phyloP scores from a whole-genome alignment of 1,139 yeast species.

The Saccharomyces hybrid region DNA sequence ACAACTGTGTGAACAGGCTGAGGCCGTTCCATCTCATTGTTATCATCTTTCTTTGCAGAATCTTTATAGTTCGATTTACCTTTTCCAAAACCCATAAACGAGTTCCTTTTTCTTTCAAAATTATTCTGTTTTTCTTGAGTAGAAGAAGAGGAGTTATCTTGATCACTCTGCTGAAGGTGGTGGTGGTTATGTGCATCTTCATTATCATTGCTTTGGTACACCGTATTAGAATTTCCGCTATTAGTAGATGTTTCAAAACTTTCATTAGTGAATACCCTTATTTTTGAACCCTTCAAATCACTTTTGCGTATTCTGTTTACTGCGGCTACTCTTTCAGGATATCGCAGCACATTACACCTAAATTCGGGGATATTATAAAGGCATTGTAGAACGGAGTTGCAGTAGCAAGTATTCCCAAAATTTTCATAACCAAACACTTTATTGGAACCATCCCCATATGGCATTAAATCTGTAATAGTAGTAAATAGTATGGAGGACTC shows the following conservation, averaged over 20 bases:
- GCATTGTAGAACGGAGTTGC: constrained; percentile 87
- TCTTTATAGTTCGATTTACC: constrained; percentile 10
- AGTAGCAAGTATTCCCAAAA: constrained; percentile 91
- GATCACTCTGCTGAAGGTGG: background rate
- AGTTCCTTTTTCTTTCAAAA: constrained; percentile 16
- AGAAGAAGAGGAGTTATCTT: background rate
- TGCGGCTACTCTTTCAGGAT: constrained; percentile 32
- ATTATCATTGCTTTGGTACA: background rate
- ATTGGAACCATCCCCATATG: constrained; percentile 56
- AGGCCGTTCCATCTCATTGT: background rate
- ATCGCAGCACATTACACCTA: constrained; percentile 47
- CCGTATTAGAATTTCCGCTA: background rate
- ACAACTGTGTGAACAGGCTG: constrained; percentile 17
- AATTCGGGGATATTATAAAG: constrained; percentile 67
- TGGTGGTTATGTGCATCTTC: background rate
- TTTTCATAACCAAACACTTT: constrained; percentile 92
- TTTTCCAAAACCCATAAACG: constrained; percentile 21
- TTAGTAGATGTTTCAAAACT: constrained; percentile 13
- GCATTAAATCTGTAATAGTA: constrained; percentile 16
- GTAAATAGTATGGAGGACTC: background rate
- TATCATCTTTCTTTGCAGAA: constrained; percentile 1
- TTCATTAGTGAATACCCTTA: constrained; percentile 39
- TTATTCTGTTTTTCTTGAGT: constrained; percentile 6
- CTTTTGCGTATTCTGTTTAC: constrained; percentile 1
- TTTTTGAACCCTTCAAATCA: constrained; percentile 35